Conservation (phyloP, 2,329 filamentous ascomycete genomes). For the Apiospora arundinis region DNA sequence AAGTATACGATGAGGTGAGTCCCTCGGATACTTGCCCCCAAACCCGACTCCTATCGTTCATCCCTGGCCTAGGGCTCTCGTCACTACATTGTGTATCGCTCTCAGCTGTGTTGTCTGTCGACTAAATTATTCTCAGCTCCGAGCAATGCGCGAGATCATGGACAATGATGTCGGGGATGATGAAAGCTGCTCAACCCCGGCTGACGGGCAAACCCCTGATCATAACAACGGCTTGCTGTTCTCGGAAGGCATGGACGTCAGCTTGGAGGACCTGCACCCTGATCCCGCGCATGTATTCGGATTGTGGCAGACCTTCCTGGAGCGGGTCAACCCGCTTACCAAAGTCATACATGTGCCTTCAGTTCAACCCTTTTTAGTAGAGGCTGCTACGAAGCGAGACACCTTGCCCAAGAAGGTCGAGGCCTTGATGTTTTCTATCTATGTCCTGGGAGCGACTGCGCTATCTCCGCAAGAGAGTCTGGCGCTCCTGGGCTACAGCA, state of each 20-base stretch:
- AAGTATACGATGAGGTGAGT: slow-evolving; percentile 62
- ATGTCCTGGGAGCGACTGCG: slow-evolving; percentile 64
- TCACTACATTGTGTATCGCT: not conserved
- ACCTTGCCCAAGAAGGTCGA: slow-evolving; percentile 64
- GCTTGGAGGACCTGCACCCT: slow-evolving; percentile 64
- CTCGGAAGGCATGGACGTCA: slow-evolving; percentile 47
- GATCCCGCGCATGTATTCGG: slow-evolving; percentile 69
- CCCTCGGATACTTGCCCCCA: slow-evolving; percentile 13
- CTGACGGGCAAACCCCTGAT: slow-evolving; percentile 56
- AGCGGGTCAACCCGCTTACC: slow-evolving; percentile 71
- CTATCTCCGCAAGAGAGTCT: slow-evolving; percentile 62
- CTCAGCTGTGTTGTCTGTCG: not conserved
- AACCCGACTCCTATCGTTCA: slow-evolving; percentile 26
- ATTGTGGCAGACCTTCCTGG: slow-evolving; percentile 77
- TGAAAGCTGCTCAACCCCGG: slow-evolving; percentile 46
- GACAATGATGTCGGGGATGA: slow-evolving; percentile 58
- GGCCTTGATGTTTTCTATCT: slow-evolving; percentile 70
- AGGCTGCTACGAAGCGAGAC: slow-evolving; percentile 63
- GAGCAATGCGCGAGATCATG: slow-evolving; percentile 65
- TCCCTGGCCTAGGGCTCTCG: not conserved
- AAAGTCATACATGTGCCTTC: slow-evolving; percentile 72
- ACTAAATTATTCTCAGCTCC: slow-evolving; percentile 46
- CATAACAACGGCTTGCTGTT: slow-evolving; percentile 59
- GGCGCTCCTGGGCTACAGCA: slow-evolving; percentile 56
- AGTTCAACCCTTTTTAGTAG: slow-evolving; percentile 68